These are phyloP conservation scores for Magnaporthales sp. DNA, from an alignment of 2,329 filamentous ascomycete species.

Conservation along the genomic window DNA sequence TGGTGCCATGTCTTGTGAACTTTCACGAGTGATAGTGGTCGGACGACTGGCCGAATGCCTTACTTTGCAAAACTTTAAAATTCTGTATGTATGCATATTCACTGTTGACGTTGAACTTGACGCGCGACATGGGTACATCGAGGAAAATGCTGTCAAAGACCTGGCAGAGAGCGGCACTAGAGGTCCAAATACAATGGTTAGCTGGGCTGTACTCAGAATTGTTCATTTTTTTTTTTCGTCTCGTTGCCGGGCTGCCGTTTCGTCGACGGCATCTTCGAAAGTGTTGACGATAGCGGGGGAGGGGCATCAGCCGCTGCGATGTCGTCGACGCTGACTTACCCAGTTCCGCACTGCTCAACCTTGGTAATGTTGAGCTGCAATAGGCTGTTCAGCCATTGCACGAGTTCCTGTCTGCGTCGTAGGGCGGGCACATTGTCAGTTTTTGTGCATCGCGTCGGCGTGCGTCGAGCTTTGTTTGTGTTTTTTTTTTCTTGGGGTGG, in stretches of 20 bases:
- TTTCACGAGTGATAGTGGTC: not conserved
- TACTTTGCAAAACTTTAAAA: conserved; percentile 96
- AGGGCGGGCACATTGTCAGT: conserved; percentile 10
- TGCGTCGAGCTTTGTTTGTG: not conserved
- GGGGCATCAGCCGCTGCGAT: conserved; percentile 19
- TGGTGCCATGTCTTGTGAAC: not conserved
- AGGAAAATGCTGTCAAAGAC: conserved; percentile 97
- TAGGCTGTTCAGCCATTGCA: conserved; percentile 95
- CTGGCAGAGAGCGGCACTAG: conserved; percentile 88
- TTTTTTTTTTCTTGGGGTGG: not conserved
- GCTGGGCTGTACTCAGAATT: not conserved
- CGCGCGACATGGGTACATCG: conserved; percentile 88
- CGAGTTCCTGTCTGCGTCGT: conserved; percentile 74
- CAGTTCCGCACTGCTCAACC: conserved; percentile 97
- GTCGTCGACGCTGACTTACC: conserved; percentile 48
- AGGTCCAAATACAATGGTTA: not conserved
- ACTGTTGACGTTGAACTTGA: conserved; percentile 97
- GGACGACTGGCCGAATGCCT: conserved; percentile 23
- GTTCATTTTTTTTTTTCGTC: not conserved
- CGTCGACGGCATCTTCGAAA: conserved; percentile 14
- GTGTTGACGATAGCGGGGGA: conserved; percentile 15
- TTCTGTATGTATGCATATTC: conserved; percentile 98
- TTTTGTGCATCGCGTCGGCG: not conserved
- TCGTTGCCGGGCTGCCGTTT: not conserved
- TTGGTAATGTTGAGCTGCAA: conserved; percentile 97